These are phyloP conservation scores for Gastrolobium villosum DNA, from an alignment of 306 rosid species.

Conservation along the genomic window DNA sequence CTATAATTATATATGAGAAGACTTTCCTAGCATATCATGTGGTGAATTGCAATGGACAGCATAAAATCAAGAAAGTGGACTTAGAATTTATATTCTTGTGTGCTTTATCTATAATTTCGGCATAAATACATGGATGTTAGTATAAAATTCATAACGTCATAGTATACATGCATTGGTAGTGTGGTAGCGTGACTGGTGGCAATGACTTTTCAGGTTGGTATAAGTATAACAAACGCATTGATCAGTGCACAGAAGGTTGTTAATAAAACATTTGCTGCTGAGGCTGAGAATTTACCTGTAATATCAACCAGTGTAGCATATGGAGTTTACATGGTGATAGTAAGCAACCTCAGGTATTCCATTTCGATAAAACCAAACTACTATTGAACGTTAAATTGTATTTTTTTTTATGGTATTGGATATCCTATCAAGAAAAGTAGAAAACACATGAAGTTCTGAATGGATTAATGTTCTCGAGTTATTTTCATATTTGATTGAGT, in stretches of 20 bases:
- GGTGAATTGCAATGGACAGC: not conserved
- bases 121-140: not conserved
- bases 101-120: conserved; percentile 24
- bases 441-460: conserved; percentile 20
- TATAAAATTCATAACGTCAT: not conserved
- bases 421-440: conserved; percentile 37
- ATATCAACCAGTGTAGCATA: conserved; percentile 84
- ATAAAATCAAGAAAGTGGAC: conserved; percentile 5
- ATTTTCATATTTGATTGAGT: not conserved
- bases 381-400: not conserved
- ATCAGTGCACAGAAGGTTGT: conserved; percentile 72
- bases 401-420: conserved; percentile 14
- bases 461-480: conserved; percentile 16
- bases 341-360: conserved; percentile 87
- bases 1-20: conserved; percentile 3
- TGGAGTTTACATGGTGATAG: conserved; percentile 86
- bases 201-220: conserved; percentile 73
- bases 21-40: not conserved
- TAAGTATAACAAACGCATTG: conserved; percentile 83
- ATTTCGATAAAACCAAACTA: conserved; percentile 12
- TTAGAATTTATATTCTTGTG: not conserved
- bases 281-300: conserved; percentile 83
- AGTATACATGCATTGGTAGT: not conserved
- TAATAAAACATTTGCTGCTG: conserved; percentile 66
- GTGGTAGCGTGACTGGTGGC: not conserved